Conservation (phyloP, 495 filamentous ascomycete species). For the Penicillium canariense region DNA sequence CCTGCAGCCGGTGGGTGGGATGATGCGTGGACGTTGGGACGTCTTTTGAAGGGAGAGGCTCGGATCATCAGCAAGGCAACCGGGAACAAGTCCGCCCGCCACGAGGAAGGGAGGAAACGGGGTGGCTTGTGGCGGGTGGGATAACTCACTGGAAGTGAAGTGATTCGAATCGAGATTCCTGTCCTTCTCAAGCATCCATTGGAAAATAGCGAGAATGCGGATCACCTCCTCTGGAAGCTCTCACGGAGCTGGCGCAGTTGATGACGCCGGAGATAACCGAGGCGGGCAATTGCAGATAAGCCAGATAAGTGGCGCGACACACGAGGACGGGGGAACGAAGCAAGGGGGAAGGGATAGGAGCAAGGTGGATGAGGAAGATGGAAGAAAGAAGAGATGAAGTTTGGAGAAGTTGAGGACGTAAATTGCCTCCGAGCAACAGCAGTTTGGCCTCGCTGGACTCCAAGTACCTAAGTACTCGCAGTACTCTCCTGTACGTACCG, state of each 20-base stretch:
- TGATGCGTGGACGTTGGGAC: background rate
- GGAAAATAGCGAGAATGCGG: background rate
- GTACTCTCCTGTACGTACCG: background rate
- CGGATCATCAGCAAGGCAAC: slow-evolving; percentile 23
- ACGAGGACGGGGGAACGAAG: background rate
- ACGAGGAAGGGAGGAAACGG: background rate
- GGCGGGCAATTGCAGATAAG: slow-evolving; percentile 35
- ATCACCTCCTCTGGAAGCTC: background rate
- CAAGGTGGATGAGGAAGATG: slow-evolving; percentile 11
- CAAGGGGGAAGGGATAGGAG: slow-evolving; percentile 3
- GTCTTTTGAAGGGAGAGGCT: slow-evolving; percentile 5
- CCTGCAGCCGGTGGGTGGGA: slow-evolving; percentile 24
- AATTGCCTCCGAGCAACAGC: slow-evolving; percentile 18
- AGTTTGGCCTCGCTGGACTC: background rate
- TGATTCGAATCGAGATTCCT: slow-evolving; percentile 2
- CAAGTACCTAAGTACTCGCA: slow-evolving; percentile 8
- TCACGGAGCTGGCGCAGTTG: slow-evolving; percentile 16
- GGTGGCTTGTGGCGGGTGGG: background rate
- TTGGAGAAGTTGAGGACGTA: slow-evolving; percentile 10
- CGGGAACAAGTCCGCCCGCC: slow-evolving; percentile 1
- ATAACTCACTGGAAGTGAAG: background rate
- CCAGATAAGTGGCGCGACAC: background rate
- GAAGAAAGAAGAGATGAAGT: background rate
- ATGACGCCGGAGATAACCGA: slow-evolving; percentile 42
- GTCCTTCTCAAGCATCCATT: slow-evolving; percentile 13